Conservation (phyloP, 1,284 basidiomycete genomes). For the Stereum hirsutum region DNA sequence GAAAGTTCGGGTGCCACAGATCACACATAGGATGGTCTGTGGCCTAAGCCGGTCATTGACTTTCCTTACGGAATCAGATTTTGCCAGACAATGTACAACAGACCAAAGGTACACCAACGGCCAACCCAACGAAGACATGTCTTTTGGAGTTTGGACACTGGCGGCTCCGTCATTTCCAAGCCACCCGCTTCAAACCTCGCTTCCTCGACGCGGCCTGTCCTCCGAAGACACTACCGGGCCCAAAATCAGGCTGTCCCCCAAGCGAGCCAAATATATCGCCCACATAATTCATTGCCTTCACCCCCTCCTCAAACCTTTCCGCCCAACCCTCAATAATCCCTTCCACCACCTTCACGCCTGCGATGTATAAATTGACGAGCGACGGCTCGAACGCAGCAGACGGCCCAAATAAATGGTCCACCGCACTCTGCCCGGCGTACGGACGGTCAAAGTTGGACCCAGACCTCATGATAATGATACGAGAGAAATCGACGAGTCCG, state of each 20-base stretch:
- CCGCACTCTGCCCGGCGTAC: conserved; percentile 16
- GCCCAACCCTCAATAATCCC: conserved; percentile 22
- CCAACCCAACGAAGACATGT: too few species aligned
- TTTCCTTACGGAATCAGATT: too few species aligned
- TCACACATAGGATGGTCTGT: too few species aligned
- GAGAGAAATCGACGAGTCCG: conserved; percentile 31
- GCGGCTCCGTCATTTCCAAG: too few species aligned
- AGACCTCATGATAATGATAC: conserved; percentile 36
- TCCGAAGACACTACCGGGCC: conserved; percentile 6
- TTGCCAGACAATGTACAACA: too few species aligned
- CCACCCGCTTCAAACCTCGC: too few species aligned
- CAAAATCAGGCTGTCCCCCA: conserved; percentile 19
- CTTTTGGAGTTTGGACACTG: too few species aligned
- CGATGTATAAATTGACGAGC: conserved; percentile 19
- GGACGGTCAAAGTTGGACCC: conserved; percentile 36
- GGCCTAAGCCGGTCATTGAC: too few species aligned
- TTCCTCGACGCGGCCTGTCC: too few species aligned
- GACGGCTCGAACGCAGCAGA: conserved; percentile 15
- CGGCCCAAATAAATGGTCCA: conserved; percentile 16
- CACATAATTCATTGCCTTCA: conserved; percentile 21
- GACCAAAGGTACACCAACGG: too few species aligned
- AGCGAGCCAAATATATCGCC: conserved; percentile 23
- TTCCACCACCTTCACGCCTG: conserved; percentile 21
- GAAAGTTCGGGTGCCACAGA: too few species aligned
- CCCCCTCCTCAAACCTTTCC: conserved; percentile 16